Base-by-base conservation (phyloP, 306 rosid species). In the Pyrus betulifolia region DNA sequence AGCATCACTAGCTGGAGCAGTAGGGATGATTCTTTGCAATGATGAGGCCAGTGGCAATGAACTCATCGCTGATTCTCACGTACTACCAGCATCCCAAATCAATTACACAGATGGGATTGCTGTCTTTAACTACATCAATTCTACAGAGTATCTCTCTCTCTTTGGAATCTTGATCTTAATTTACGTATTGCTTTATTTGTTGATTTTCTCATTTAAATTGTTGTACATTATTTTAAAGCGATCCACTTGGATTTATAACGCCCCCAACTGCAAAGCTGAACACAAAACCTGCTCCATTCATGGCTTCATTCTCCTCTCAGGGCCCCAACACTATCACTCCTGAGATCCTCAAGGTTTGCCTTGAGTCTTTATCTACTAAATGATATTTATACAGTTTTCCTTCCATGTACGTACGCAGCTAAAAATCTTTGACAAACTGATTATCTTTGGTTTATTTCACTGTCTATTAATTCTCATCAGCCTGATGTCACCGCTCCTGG, bases 401-500 rank as follows among this genome's bases (percentile, higher is more conserved):
- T 40, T 40, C 44, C 44, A 40, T 3, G 44, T 40, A 40, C 3
- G 11, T 40, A 8, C 11, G 11, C 11, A 40, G 44, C 44, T 40
- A 40, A 40, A 40, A 40, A 40, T 8, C 11, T 40, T 40, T 40
- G 44, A 8, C 44, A 40, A 40, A 40, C 11, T 40, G 44, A 40
- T 40, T 52, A 52, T 14, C 58, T 52, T 52, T 52, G 58, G 11
- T 40, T 8, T 40, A 40, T 18, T 5, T 33, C 6, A 11, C 4
- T 21, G 4, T 65, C 22, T 17, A 18, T 4, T 2, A n/a, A 21
- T 72, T 2, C 65, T 65, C 89, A 91, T 65, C 90, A 91, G 96
- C 96, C 96, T 28, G 98, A 93, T 73, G 18, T 93, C 22, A 93
- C 93, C 0, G 92, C 92, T 8, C 94, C 94, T 0, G 96, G 97